Conservation (phyloP, 257 asterid species). For the Asclepias syriaca region DNA sequence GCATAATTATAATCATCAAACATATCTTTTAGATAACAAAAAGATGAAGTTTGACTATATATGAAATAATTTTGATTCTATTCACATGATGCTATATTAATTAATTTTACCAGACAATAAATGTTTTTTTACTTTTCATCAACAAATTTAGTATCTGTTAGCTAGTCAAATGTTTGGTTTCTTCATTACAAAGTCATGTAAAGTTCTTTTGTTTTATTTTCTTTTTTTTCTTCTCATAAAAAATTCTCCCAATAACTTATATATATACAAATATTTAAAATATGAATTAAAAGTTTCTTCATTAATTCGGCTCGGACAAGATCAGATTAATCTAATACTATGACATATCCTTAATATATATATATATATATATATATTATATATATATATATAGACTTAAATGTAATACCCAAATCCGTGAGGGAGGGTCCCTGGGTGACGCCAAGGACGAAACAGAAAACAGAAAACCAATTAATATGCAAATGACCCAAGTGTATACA, state of each 20-base stretch:
- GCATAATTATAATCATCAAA: not conserved
- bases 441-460: not conserved
- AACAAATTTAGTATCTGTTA: not conserved
- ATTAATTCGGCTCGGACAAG: too few species aligned
- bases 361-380: too few species aligned
- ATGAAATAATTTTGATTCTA: not conserved
- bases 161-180: constrained; percentile 6
- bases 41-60: constrained; percentile 1
- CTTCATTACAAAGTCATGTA: not conserved
- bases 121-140: not conserved
- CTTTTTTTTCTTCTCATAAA: too few species aligned
- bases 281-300: too few species aligned
- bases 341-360: too few species aligned
- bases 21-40: not conserved
- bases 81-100: constrained; percentile 1
- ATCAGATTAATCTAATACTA: too few species aligned
- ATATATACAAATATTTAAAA: too few species aligned
- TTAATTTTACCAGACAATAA: not conserved
- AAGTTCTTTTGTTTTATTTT: too few species aligned
- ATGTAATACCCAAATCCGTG: too few species aligned
- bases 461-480: not conserved
- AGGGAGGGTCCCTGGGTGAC: not conserved
- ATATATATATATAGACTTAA: too few species aligned
- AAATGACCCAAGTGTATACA: not conserved
- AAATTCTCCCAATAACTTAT: too few species aligned